Percentiles rank a stretch among this genome's conserved stretches.
Conservation (phyloP, 176 grass and related monocot species). For the Hordeum vulgare region MorexV3_pseudomolecules_assembly NC_058521.1:197312880-197313379, state of each 20-base stretch:
- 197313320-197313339: slow-evolving; percentile 34
- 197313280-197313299: slow-evolving; percentile 43
- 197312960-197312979: slow-evolving; percentile 47
- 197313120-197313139: slow-evolving; percentile 5
- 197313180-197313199: slow-evolving; percentile 22
- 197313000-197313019: slow-evolving; percentile 85
- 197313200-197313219: slow-evolving; percentile 37
- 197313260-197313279: slow-evolving; percentile 32
- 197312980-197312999: slow-evolving; percentile 54
- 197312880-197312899: neutral
- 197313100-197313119: slow-evolving; percentile 37
- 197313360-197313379: slow-evolving; percentile 53
- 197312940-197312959: slow-evolving; percentile 37
- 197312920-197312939: slow-evolving; percentile 69
- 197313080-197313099: slow-evolving; percentile 72
- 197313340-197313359: slow-evolving; percentile 23
- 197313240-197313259: slow-evolving; percentile 52
- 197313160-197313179: slow-evolving; percentile 63
- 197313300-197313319: slow-evolving; percentile 61
- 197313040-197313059: slow-evolving; percentile 42
- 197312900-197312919: slow-evolving; percentile 25
- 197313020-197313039: slow-evolving; percentile 52
- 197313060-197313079: slow-evolving; percentile 49
- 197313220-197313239: slow-evolving; percentile 62
- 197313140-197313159: slow-evolving; percentile 53